Base-by-base conservation (phyloP, 352 stramenopile genomes). In the Aphanomyces cochlioides region DNA sequence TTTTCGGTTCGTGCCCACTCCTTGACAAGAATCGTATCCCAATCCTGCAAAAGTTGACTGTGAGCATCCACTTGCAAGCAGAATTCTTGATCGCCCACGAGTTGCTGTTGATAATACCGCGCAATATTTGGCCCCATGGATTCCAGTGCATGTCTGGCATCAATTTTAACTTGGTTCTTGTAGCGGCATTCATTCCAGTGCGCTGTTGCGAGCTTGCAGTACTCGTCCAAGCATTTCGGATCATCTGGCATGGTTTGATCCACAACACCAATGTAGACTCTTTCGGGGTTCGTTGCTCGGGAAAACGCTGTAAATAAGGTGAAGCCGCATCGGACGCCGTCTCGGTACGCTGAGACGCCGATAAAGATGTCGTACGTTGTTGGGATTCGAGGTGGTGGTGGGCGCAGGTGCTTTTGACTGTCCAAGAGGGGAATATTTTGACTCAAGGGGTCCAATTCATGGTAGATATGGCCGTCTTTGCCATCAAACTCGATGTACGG, bases 51-150 rank as follows among this genome's bases (percentile, higher is more conserved):
- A 5, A 73, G 19, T 36, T 63, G 36, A 47, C 56, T 69, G 59
- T 73, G 67, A 4, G 67, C 67, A 37, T 73, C 67, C 48, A 73
- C 41, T 47, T 73, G 56, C 7, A 73, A 34, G 34, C 67, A 73
- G 40, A 73, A 73, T 38, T 73, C 67, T 40, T 73, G 19, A 36
- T 73, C 67, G 36, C 60, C 19, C 3, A 73, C 34, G 8, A 73
- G 15, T 3, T 73, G 19, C 19, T 73, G 67, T 28, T 73, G 67
- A 10, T 41, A 56, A 38, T 67, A 47, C 37, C 67, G 67, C 17
- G 67, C 67, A 40, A 64, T 39, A 8, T 41, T 73, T 21, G 67
- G 67, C 15, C 67, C 67, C 15, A 19, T 57, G 12, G 56, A 68
- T 21, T 4, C 12, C 3, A 21, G 28, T 5, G 64, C 64, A 37